These are phyloP conservation scores for Dunaliella primolecta DNA, from an alignment of 139 green algal genomes.

Conservation along the genomic window DNA sequence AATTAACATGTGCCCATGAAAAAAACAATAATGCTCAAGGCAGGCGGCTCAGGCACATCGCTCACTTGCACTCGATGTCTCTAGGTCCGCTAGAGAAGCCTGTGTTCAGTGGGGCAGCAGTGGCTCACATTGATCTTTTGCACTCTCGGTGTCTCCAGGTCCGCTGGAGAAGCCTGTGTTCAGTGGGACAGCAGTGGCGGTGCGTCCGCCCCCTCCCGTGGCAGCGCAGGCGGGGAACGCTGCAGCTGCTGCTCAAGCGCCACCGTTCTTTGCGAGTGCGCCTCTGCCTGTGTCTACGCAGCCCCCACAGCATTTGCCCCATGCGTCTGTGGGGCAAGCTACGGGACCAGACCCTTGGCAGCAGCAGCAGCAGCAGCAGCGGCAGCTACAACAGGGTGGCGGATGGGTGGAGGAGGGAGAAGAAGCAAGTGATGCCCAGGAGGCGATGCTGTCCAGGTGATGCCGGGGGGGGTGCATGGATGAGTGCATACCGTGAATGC, in stretches of 20 bases:
- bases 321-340: neutral
- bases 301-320: neutral
- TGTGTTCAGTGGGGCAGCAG: conserved; percentile 70
- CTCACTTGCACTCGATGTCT: too few species aligned
- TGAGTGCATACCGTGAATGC: too few species aligned
- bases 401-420: neutral
- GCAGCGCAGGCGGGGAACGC: too few species aligned
- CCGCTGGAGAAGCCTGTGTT: conserved; percentile 90
- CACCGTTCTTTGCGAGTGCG: too few species aligned
- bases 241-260: too few species aligned
- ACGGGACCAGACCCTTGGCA: neutral
- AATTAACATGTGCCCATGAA: too few species aligned
- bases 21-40: too few species aligned
- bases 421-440: neutral
- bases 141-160: conserved; percentile 28
- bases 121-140: too few species aligned
- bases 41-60: too few species aligned
- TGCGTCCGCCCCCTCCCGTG: neutral
- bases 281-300: too few species aligned
- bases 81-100: conserved; percentile 81
- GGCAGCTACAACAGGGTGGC: neutral
- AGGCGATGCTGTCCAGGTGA: neutral
- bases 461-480: neutral
- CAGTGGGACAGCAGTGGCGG: conserved; percentile 45
- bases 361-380: neutral